These are phyloP conservation scores for Citrullus mucosospermus DNA, from an alignment of 306 rosid species.

Conservation along the genomic window DNA sequence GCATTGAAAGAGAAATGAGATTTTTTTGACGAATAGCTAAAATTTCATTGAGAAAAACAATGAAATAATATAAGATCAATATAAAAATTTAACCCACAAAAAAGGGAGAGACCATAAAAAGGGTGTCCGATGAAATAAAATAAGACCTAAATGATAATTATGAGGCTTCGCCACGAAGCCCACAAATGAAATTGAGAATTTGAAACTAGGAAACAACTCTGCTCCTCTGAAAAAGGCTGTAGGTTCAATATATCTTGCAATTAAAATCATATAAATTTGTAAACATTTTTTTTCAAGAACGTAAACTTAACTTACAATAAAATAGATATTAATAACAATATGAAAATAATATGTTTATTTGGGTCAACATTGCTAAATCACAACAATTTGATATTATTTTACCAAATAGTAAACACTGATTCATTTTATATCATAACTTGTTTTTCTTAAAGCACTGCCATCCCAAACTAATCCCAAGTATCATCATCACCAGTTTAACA, in stretches of 20 bases:
- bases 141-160: no score
- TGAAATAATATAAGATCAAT: no score
- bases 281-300: background rate
- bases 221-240: no score
- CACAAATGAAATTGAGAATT: no score
- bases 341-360: no score
- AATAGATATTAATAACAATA: background rate
- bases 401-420: background rate
- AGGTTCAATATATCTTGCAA: background rate
- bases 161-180: no score
- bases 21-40: background rate
- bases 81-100: no score
- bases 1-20: background rate
- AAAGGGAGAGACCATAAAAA: no score
- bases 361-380: background rate
- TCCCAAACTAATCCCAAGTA: background rate
- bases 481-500: background rate
- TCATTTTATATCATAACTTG: no score
- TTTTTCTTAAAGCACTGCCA: background rate
- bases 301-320: background rate
- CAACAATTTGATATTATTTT: background rate
- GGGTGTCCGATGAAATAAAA: no score
- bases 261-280: background rate
- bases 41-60: background rate
- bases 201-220: no score